These are phyloP conservation scores for Tetracladium setigerum DNA, from an alignment of 495 filamentous ascomycete genomes.

Conservation along the genomic window DNA sequence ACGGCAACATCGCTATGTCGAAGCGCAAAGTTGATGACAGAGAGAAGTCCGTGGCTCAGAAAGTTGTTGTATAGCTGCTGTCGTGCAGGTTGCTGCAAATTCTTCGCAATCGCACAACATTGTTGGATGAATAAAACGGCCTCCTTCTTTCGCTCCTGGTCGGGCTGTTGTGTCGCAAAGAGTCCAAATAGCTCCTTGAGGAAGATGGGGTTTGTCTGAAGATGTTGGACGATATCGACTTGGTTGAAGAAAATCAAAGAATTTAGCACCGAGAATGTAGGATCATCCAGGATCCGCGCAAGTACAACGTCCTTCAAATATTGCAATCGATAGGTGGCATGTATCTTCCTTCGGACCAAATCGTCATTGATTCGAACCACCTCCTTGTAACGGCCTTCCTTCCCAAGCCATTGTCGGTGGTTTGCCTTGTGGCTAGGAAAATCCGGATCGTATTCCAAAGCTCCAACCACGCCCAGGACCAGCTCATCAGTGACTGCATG, in stretches of 20 bases:
- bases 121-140: constrained; percentile 95
- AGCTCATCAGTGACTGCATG: constrained; percentile 83
- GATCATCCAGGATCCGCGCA: constrained; percentile 92
- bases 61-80: constrained; percentile 82
- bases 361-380: constrained; percentile 85
- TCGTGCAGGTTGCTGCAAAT: constrained; percentile 73
- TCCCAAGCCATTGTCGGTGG: constrained; percentile 85
- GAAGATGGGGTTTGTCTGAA: constrained; percentile 71
- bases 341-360: constrained; percentile 80
- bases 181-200: constrained; percentile 86
- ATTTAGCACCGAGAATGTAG: constrained; percentile 95
- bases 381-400: constrained; percentile 88
- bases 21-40: constrained; percentile 86
- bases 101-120: constrained; percentile 91
- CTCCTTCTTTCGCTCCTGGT: constrained; percentile 75
- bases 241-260: constrained; percentile 98
- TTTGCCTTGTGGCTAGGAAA: constrained; percentile 99
- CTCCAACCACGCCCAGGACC: constrained; percentile 88
- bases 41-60: constrained; percentile 77
- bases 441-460: constrained; percentile 96
- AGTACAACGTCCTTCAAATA: constrained; percentile 99
- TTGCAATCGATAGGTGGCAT: constrained; percentile 89
- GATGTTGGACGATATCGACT: constrained; percentile 91
- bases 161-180: constrained; percentile 58
- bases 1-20: constrained; percentile 76